phyloP scores from a whole-genome alignment of 2,329 filamentous ascomycete genomes.

The Xenosphaeropsis pyriputrescens region DNA sequence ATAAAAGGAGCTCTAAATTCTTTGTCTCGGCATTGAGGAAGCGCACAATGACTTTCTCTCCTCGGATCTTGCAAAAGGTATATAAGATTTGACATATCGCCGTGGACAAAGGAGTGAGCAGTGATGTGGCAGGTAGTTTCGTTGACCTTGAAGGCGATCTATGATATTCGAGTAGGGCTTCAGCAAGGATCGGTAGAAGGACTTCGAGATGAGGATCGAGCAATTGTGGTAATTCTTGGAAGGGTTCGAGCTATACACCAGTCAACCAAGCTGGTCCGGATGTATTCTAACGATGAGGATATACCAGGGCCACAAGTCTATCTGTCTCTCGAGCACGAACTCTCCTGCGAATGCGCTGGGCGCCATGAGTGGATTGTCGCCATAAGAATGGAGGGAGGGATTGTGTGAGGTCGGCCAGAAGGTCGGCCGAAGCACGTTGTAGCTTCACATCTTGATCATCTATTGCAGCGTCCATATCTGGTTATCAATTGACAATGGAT shows the following conservation, averaged over 20 bases:
- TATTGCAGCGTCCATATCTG: slow-evolving; percentile 42
- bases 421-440: slow-evolving; percentile 41
- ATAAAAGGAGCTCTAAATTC: slow-evolving; percentile 68
- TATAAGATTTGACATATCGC: slow-evolving; percentile 75
- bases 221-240: slow-evolving; percentile 90
- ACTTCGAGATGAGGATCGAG: slow-evolving; percentile 70
- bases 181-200: slow-evolving; percentile 60
- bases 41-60: slow-evolving; percentile 80
- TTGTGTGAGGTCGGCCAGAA: slow-evolving; percentile 41
- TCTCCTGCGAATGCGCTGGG: slow-evolving; percentile 27
- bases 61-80: slow-evolving; percentile 84
- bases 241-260: slow-evolving; percentile 51
- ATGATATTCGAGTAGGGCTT: slow-evolving; percentile 60
- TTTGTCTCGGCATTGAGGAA: slow-evolving; percentile 85
- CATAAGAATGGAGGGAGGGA: slow-evolving; percentile 36
- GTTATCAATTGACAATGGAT: not conserved
- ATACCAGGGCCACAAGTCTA: slow-evolving; percentile 30
- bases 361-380: slow-evolving; percentile 30
- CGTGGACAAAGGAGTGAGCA: slow-evolving; percentile 21
- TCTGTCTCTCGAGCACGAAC: slow-evolving; percentile 34
- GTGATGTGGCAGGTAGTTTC: slow-evolving; percentile 17
- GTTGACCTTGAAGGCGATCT: slow-evolving; percentile 26
- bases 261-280: not conserved
- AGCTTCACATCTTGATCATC: slow-evolving; percentile 47
- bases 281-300: not conserved